Evolutionary conservation across 2,329 filamentous ascomycete genomes (phyloP).

Genomic region (Sporothrix dimorphospora): DNA sequence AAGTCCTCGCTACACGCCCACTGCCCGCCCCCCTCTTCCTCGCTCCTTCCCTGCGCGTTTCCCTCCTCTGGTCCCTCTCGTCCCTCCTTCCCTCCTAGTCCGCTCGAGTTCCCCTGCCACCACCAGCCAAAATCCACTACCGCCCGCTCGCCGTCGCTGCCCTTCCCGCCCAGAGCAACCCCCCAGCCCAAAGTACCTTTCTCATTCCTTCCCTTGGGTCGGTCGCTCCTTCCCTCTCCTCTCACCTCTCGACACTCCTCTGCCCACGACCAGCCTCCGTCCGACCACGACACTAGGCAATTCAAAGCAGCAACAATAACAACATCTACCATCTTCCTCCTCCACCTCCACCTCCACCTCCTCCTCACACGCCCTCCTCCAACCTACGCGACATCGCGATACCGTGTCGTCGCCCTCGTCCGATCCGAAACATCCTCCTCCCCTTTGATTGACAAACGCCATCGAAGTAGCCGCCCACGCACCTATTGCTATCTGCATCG

Average conservation of each 20-base stretch:
- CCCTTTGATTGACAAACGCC: constrained; percentile 7
- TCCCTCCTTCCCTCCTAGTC: not conserved
- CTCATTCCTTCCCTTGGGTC: not conserved
- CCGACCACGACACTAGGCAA: constrained; percentile 18
- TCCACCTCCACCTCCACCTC: not conserved
- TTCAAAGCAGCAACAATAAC: constrained; percentile 16
- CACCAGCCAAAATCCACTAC: constrained; percentile 16
- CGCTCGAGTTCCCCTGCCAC: constrained; percentile 21
- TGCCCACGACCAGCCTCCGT: not conserved
- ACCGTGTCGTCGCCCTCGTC: not conserved
- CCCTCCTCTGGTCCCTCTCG: not conserved
- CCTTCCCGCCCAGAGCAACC: constrained; percentile 19
- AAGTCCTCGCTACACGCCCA: not conserved
- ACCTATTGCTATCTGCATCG: constrained; percentile 16
- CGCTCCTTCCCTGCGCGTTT: constrained; percentile 17
- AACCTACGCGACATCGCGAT: not conserved
- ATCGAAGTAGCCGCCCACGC: constrained; percentile 15
- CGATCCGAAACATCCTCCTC: not conserved
- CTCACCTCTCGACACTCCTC: not conserved
- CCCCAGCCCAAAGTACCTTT: constrained; percentile 17
- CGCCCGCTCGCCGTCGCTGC: constrained; percentile 21
- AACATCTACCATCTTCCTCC: not conserved
- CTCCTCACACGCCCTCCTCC: not conserved
- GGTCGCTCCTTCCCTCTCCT: constrained; percentile 17
- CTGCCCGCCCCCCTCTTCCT: not conserved